Evolutionary conservation across 2,329 filamentous ascomycete genomes (phyloP).

Genomic region (Exophiala mesophila): DNA sequence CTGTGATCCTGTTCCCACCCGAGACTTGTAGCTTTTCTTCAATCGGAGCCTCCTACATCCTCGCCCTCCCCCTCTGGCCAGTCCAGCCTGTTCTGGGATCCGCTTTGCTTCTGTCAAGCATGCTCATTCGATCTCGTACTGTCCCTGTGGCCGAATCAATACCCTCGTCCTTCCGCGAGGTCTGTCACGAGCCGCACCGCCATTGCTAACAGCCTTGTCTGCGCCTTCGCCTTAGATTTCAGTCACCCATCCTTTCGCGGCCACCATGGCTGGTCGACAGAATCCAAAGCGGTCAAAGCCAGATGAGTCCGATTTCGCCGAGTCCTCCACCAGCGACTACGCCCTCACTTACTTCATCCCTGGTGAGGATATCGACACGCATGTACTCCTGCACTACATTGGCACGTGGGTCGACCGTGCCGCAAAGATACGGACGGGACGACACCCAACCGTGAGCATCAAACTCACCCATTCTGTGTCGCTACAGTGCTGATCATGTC

Average conservation of each 20-base stretch:
- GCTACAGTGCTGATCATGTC: slow-evolving; percentile 3
- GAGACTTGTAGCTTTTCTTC: background rate
- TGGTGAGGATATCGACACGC: slow-evolving; percentile 20
- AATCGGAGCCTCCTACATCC: background rate
- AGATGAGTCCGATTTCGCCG: background rate
- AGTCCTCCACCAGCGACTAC: background rate
- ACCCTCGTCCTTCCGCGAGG: background rate
- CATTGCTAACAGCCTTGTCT: background rate
- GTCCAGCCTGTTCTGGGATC: background rate
- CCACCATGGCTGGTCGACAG: background rate
- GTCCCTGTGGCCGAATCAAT: background rate
- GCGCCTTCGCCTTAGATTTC: background rate
- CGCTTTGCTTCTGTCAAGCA: background rate
- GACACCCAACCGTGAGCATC: slow-evolving; percentile 17
- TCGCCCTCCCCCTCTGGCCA: background rate
- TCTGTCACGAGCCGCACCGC: background rate
- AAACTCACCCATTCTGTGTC: background rate
- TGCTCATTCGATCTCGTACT: background rate
- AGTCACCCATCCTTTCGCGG: background rate
- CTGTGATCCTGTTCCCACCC: no score
- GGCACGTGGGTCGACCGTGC: slow-evolving; percentile 21
- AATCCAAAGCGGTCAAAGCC: background rate
- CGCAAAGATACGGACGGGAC: slow-evolving; percentile 18
- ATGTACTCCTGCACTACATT: slow-evolving; percentile 19
- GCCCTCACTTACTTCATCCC: slow-evolving; percentile 17